Percentiles rank a stretch among this genome's conserved stretches.
Conservation (phyloP, 1,284 basidiomycete species). For the Calocybe gambosa region DNA sequence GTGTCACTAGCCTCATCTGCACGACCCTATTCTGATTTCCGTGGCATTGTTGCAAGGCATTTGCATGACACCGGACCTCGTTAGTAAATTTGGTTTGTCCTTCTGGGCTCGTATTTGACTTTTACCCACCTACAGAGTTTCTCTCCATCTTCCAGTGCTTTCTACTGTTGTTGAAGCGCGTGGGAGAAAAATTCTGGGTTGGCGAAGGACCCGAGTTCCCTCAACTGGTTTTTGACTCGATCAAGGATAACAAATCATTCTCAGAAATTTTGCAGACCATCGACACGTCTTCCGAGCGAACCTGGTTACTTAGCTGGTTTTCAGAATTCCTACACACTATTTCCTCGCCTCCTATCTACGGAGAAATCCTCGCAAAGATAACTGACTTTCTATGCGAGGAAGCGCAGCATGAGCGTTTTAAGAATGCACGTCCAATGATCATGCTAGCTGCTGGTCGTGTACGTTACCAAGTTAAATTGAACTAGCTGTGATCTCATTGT, state of each 20-base stretch:
- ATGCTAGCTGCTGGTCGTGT: constrained; percentile 61
- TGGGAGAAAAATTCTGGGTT: constrained; percentile 56
- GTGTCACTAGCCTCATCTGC: constrained; percentile 33
- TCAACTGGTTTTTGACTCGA: constrained; percentile 71
- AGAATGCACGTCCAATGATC: constrained; percentile 48
- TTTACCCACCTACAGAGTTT: constrained; percentile 50
- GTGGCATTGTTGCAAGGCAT: constrained; percentile 50
- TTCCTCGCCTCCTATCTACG: constrained; percentile 45
- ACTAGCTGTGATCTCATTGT: not conserved
- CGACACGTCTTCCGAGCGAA: constrained; percentile 28
- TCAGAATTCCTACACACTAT: constrained; percentile 52
- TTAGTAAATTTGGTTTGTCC: constrained; percentile 35
- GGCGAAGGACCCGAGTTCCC: constrained; percentile 65
- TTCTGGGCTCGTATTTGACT: constrained; percentile 10
- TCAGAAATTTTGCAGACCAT: constrained; percentile 40
- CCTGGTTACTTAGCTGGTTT: constrained; percentile 51
- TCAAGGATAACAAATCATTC: constrained; percentile 73
- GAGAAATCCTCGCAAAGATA: constrained; percentile 63
- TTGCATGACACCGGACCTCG: constrained; percentile 57
- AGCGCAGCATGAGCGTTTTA: constrained; percentile 69
- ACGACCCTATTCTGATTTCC: constrained; percentile 36
- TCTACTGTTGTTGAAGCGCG: constrained; percentile 45
- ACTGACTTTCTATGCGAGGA: constrained; percentile 72
- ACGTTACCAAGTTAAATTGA: constrained; percentile 25
- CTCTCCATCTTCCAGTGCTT: constrained; percentile 55